phyloP scores from a whole-genome alignment of 2,329 filamentous ascomycete species.

The Colletotrichum australisinense region DNA sequence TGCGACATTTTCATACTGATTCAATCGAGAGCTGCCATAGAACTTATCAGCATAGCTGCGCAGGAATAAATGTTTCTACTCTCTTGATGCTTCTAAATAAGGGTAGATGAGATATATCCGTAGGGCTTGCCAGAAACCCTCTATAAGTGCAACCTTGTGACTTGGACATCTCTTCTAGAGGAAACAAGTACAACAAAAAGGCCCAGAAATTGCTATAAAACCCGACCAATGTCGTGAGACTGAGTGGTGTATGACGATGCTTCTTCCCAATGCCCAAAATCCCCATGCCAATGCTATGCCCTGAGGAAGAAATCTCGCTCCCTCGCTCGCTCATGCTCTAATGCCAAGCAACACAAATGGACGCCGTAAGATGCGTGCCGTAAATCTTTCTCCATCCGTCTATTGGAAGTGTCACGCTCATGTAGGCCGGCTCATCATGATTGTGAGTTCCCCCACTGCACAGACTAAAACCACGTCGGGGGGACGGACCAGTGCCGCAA shows the following conservation, averaged over 20 bases:
- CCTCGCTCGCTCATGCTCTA: neutral
- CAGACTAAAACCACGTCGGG: constrained; percentile 59
- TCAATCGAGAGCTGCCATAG: too few relatives aligned
- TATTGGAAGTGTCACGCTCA: neutral
- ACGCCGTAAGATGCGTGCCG: neutral
- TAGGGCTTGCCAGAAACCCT: neutral
- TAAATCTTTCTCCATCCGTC: neutral
- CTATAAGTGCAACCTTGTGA: neutral
- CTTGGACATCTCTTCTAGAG: neutral
- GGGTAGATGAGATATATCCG: neutral
- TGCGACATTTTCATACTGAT: too few relatives aligned
- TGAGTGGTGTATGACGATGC: neutral
- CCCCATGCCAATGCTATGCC: neutral
- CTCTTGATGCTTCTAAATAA: neutral
- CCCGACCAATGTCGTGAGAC: neutral
- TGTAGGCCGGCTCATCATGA: neutral
- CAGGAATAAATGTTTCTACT: neutral
- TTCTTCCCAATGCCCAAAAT: neutral
- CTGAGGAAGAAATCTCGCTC: neutral
- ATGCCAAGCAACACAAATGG: neutral
- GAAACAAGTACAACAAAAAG: neutral
- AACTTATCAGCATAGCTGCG: too few relatives aligned
- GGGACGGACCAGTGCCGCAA: constrained; percentile 74
- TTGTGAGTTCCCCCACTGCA: neutral
- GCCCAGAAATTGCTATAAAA: neutral